A percentile compares a stretch with the other conserved stretches of the same genome.
phyloP scores from a whole-genome alignment of 768 basidiomycete species.

The Auriculariales sp. region DNA sequence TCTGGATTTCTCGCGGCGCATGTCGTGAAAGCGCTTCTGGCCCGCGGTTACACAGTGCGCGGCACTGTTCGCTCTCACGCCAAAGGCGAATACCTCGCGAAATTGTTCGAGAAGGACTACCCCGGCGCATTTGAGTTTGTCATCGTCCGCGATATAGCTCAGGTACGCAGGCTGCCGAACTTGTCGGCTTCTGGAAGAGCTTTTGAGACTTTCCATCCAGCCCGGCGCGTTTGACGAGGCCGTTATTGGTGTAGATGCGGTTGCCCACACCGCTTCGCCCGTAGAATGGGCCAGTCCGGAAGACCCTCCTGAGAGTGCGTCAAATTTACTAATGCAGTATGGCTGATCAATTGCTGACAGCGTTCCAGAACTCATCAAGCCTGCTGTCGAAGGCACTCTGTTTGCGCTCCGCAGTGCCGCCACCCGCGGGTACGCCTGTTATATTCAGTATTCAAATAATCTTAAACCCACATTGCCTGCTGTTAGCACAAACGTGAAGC shows the following conservation, averaged over 20 bases:
- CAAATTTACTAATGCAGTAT: background rate
- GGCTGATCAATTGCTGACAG: no score
- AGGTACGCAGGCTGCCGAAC: constrained; percentile 20
- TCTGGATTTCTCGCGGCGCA: constrained; percentile 48
- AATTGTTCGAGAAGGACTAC: constrained; percentile 32
- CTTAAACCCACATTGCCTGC: no score
- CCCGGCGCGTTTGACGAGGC: constrained; percentile 66
- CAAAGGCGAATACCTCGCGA: constrained; percentile 44
- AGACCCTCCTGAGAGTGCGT: constrained; percentile 24
- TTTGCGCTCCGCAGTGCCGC: no score
- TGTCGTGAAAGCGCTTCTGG: constrained; percentile 40
- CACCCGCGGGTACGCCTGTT: no score
- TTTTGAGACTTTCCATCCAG: constrained; percentile 14
- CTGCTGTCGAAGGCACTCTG: constrained; percentile 5
- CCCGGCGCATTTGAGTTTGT: constrained; percentile 48
- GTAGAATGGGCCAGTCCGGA: constrained; percentile 26
- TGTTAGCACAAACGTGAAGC: constrained; percentile 33
- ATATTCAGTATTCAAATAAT: no score
- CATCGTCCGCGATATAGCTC: constrained; percentile 54
- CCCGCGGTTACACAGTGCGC: constrained; percentile 46
- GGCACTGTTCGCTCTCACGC: constrained; percentile 48
- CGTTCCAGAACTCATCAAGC: constrained; percentile 16
- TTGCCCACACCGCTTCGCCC: constrained; percentile 58
- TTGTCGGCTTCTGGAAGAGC: background rate
- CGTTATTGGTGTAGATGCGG: constrained; percentile 59